Evolutionary conservation across 2,329 filamentous ascomycete genomes (phyloP), one percentile per base, ranked within the genome.

Genomic region (Macrophomina tecta): DNA sequence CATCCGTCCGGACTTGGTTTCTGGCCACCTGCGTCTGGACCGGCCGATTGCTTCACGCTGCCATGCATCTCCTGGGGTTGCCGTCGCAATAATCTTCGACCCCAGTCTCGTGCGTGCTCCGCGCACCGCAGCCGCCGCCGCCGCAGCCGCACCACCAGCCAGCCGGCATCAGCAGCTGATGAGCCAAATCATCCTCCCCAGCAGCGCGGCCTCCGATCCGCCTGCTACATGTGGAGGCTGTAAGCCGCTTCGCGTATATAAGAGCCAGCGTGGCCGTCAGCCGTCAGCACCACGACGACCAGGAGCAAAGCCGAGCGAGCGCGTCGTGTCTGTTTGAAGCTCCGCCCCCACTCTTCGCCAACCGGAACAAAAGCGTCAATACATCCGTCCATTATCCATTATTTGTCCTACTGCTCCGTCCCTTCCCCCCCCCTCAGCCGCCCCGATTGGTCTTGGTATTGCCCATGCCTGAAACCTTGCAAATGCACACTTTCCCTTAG

Each of bases 301-400:
- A 36, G 11, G 12, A 28, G 42, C 42, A 32, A 12, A 48, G 58
- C 42, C 14, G 42, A 45, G 42, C 42, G 9, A 45, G 42, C 42
- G 42, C 42, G 11, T 14, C 42, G 16, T 7, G 52, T 14, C 11
- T 49, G 58, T 36, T 28, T 49, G 58, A 38, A 49, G 40, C 58
- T 62, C 45, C 42, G 58, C 58, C 58, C 58, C 58, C 58, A 62
- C 58, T 62, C 45, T 23, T 62, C 58, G 58, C 58, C 30, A 16
- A 34, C 40, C 58, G 42, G 58, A 48, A 62, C 58, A 49, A 62
- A 62, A 62, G 42, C 58, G 58, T 62, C 42, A 48, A 62, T 62
- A 62, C 58, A 49, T 62, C 58, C 58, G 58, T 32, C 58, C 58
- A 62, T 62, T 51, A 62, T 62, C 45, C 58, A 62, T 62, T 62